A percentile compares a stretch with the other conserved stretches of the same genome.
These are phyloP conservation scores for Begonia peltatifolia DNA, from an alignment of 306 rosid genomes.

Conservation along the genomic window DNA sequence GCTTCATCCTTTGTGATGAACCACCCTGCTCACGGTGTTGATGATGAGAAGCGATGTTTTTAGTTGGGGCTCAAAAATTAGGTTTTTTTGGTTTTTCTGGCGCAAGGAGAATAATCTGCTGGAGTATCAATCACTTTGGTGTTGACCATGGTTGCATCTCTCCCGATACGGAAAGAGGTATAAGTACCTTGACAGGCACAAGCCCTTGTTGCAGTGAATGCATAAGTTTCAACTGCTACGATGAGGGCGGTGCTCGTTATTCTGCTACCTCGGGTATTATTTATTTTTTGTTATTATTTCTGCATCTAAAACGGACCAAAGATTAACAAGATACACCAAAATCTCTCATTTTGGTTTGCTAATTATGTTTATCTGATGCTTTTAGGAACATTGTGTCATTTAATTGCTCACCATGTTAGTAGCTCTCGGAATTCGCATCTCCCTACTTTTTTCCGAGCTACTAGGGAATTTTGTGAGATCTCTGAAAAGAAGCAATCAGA, in stretches of 20 bases:
- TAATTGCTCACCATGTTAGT: background rate
- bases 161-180: background rate
- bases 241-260: background rate
- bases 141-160: background rate
- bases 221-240: background rate
- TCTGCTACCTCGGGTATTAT: background rate
- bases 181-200: background rate
- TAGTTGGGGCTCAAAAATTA: background rate
- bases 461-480: constrained; percentile 10
- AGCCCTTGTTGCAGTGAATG: background rate
- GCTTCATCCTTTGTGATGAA: background rate
- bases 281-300: background rate
- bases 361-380: background rate
- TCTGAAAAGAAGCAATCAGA: constrained; percentile 8
- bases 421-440: background rate
- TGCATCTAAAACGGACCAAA: background rate
- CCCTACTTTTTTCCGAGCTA: constrained; percentile 1
- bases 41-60: background rate
- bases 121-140: background rate
- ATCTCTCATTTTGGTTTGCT: background rate
- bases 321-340: background rate
- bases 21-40: background rate
- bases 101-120: background rate
- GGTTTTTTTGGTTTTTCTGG: background rate
- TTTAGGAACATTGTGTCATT: background rate